Evolutionary conservation across 139 green algal species (phyloP).

Genomic region (Chlorella sorokiniana): DNA sequence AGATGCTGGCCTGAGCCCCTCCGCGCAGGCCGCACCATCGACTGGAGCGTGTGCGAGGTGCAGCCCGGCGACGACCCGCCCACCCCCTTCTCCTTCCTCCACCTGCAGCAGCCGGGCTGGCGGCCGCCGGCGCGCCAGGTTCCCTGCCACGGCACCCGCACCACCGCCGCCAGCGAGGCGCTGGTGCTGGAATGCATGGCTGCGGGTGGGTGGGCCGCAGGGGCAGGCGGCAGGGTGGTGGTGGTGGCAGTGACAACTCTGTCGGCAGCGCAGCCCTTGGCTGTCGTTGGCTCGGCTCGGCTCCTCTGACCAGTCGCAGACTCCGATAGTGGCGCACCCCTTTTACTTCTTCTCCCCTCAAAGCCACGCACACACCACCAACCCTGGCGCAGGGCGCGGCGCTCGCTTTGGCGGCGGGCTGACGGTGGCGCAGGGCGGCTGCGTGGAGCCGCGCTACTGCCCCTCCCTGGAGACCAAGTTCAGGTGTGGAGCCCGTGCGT

Average conservation of each 20-base stretch:
- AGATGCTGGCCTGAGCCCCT: no score
- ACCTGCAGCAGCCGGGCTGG: slow-evolving; percentile 43
- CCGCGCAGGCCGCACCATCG: slow-evolving; percentile 48
- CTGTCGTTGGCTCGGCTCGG: no score
- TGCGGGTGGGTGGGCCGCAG: slow-evolving; percentile 5
- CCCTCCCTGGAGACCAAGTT: slow-evolving; percentile 67
- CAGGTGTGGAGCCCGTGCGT: background rate
- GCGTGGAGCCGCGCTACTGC: slow-evolving; percentile 63
- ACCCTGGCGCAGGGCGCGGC: slow-evolving; percentile 27
- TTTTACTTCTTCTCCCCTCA: no score
- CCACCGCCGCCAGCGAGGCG: slow-evolving; percentile 52
- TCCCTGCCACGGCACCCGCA: slow-evolving; percentile 53
- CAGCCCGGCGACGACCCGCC: slow-evolving; percentile 51
- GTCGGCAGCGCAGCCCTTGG: no score
- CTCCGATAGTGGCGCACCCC: no score
- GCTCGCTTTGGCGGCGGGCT: slow-evolving; percentile 30
- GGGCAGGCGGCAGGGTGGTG: no score
- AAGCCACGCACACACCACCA: no score
- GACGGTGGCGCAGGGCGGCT: slow-evolving; percentile 39
- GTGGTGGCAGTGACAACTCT: background rate
- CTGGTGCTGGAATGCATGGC: slow-evolving; percentile 45
- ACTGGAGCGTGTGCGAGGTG: slow-evolving; percentile 46
- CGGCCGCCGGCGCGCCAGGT: slow-evolving; percentile 38
- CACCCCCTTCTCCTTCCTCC: slow-evolving; percentile 58
- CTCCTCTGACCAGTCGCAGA: background rate